phyloP scores from a whole-genome alignment of 305 asterid genomes.

The Rubia balearica region DNA sequence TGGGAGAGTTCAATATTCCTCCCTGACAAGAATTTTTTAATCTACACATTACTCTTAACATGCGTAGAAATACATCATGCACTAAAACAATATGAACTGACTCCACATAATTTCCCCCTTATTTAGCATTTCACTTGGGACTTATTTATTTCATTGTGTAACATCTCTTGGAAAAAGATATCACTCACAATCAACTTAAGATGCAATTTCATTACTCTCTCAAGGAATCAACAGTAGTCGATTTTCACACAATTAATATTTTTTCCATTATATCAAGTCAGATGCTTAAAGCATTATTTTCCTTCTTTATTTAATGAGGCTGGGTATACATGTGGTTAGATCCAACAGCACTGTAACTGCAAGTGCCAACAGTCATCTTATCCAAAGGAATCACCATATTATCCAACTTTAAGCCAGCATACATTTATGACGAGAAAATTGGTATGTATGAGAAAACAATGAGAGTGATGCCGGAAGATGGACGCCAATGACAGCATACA shows the following conservation, averaged over 20 bases:
- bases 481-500: background rate
- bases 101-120: background rate
- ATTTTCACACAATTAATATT: background rate
- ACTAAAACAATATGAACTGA: slow-evolving; percentile 21
- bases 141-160: background rate
- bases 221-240: background rate
- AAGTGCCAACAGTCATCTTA: background rate
- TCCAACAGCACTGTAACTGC: background rate
- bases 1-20: slow-evolving; percentile 83
- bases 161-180: background rate
- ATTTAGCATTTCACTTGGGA: background rate
- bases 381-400: background rate
- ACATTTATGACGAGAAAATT: background rate
- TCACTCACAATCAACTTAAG: background rate
- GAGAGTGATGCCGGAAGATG: background rate
- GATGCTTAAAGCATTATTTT: no score
- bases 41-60: slow-evolving; percentile 55
- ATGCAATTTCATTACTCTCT: no score
- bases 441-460: background rate
- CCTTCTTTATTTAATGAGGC: no score
- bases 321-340: background rate
- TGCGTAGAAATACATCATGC: slow-evolving; percentile 29
- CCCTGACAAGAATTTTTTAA: slow-evolving; percentile 81
- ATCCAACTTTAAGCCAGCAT: background rate
- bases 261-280: background rate